These are phyloP conservation scores for Sarocladium kiliense DNA, from an alignment of 2,329 filamentous ascomycete species.

Conservation along the genomic window DNA sequence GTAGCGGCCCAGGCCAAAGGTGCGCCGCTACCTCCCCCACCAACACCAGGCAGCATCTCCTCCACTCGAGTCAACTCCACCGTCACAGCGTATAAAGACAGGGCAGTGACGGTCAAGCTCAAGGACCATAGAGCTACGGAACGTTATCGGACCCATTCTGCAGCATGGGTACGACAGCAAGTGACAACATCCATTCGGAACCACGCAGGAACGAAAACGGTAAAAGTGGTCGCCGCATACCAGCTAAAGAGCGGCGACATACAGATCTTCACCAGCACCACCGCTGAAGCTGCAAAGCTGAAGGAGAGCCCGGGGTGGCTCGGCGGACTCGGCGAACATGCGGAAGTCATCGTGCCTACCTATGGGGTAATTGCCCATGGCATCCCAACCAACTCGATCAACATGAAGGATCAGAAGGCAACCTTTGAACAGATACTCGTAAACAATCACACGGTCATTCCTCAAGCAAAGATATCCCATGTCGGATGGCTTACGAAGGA, in stretches of 20 bases:
- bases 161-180: no score
- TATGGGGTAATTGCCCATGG: conserved; percentile 21
- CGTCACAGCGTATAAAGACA: neutral
- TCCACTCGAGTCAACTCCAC: neutral
- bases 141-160: no score
- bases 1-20: neutral
- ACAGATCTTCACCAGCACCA: neutral
- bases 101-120: neutral
- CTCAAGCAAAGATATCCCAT: conserved; percentile 18
- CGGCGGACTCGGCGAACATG: no score
- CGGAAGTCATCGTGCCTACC: no score
- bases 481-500: no score
- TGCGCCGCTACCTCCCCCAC: neutral
- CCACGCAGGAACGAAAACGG: neutral
- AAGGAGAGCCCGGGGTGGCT: no score
- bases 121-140: no score
- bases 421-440: conserved; percentile 19
- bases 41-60: neutral
- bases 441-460: conserved; percentile 21
- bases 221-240: neutral
- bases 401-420: conserved; percentile 17
- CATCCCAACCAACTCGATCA: conserved; percentile 20
- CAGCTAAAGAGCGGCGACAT: neutral
- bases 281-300: neutral
- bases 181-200: neutral